Percentiles rank a stretch among this genome's conserved stretches.
Evolutionary conservation across 2,329 filamentous ascomycete genomes (phyloP).

Genomic region (Chaetomium sp.): DNA sequence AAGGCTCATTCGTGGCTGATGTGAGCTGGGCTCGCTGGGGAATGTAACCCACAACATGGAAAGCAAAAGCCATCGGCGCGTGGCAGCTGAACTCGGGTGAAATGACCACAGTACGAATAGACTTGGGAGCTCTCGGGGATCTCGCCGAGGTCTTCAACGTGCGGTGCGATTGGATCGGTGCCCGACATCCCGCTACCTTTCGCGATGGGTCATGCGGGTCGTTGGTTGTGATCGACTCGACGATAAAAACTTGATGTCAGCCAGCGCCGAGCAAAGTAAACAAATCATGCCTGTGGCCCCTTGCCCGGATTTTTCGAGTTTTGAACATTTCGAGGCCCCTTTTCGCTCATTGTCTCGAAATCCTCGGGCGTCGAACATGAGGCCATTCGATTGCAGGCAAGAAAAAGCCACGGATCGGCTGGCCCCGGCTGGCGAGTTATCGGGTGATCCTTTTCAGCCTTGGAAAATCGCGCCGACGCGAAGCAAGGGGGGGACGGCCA

Average conservation of each 20-base stretch:
- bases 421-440: conserved; percentile 1
- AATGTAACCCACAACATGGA: conserved; percentile 12
- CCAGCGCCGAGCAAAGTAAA: conserved; percentile 11
- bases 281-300: conserved; percentile 5
- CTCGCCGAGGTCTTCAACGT: conserved; percentile 9
- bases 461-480: conserved; percentile 16
- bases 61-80: conserved; percentile 7
- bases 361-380: no score
- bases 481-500: conserved; percentile 4
- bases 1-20: conserved; percentile 15
- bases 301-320: neutral
- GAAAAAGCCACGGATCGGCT: neutral
- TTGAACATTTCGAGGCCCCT: no score
- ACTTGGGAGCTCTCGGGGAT: neutral
- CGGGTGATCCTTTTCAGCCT: conserved; percentile 20
- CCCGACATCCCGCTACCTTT: conserved; percentile 13
- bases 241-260: no score
- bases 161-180: conserved; percentile 16
- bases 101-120: conserved; percentile 3
- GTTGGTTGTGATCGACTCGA: conserved; percentile 7
- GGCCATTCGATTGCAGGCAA: neutral
- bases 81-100: conserved; percentile 13
- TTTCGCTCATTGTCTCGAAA: no score
- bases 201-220: conserved; percentile 16
- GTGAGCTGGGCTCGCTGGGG: conserved; percentile 13